These are phyloP conservation scores for Coix lacrymajobi DNA, from an alignment of 176 grass and related monocot genomes.

Conservation along the genomic window DNA sequence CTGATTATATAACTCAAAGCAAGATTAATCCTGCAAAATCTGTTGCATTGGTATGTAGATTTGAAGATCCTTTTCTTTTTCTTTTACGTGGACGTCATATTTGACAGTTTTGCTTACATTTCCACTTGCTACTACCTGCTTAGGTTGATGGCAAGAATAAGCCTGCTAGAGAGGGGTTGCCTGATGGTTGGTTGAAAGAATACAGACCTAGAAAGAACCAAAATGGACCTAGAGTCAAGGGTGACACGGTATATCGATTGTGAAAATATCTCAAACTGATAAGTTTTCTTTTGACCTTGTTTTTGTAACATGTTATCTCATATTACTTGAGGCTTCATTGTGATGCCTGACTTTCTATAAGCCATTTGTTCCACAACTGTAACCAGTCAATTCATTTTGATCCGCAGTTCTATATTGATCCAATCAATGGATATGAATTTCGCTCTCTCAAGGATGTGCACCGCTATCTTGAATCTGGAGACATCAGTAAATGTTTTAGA, in stretches of 20 bases:
- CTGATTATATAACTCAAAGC: background rate
- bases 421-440: constrained; percentile 57
- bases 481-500: constrained; percentile 24
- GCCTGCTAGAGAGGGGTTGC: constrained; percentile 31
- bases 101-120: constrained; percentile 18
- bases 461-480: constrained; percentile 49
- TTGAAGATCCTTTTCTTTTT: background rate
- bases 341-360: constrained; percentile 21
- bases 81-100: background rate
- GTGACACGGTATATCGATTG: constrained; percentile 37
- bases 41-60: constrained; percentile 1
- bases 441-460: constrained; percentile 46
- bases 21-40: constrained; percentile 1
- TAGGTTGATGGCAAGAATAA: constrained; percentile 34
- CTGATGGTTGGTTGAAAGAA: constrained; percentile 60
- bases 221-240: constrained; percentile 26
- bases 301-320: background rate
- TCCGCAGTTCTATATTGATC: constrained; percentile 75
- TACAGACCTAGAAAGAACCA: constrained; percentile 38
- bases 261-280: background rate
- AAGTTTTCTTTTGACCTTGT: background rate
- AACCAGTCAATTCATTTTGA: background rate
- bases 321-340: constrained; percentile 1
- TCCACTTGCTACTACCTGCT: background rate
- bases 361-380: constrained; percentile 1